phyloP scores from a whole-genome alignment of 1,139 yeast genomes.

The Saccharomyces hybrid region DNA sequence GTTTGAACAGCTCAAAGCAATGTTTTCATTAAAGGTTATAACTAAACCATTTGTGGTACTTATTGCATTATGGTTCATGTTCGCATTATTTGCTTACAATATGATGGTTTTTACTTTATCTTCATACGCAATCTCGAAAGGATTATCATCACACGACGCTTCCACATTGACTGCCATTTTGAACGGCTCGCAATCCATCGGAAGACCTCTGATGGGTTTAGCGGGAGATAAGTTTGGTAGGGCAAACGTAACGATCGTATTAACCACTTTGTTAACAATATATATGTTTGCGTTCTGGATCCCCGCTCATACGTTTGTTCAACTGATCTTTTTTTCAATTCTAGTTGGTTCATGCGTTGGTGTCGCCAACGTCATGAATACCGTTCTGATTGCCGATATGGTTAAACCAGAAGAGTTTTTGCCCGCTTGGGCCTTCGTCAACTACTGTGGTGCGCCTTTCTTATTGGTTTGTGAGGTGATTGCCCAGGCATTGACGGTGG shows the following conservation, averaged over 20 bases:
- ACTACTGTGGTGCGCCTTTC: slow-evolving; percentile 41
- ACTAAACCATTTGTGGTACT: slow-evolving; percentile 18
- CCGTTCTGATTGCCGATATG: slow-evolving; percentile 53
- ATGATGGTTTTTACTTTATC: slow-evolving; percentile 55
- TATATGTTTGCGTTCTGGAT: slow-evolving; percentile 38
- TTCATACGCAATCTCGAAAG: slow-evolving; percentile 54
- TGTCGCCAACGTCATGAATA: slow-evolving; percentile 56
- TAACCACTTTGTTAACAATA: slow-evolving; percentile 25
- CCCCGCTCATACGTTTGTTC: slow-evolving; percentile 43
- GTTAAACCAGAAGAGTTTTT: slow-evolving; percentile 43
- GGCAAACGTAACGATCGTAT: slow-evolving; percentile 40
- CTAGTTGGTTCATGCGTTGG: slow-evolving; percentile 53
- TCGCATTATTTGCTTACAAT: slow-evolving; percentile 51
- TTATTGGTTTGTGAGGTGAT: slow-evolving; percentile 46
- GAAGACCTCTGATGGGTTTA: slow-evolving; percentile 58
- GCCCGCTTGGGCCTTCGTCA: slow-evolving; percentile 55
- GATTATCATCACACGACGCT: slow-evolving; percentile 49
- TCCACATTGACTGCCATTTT: slow-evolving; percentile 54
- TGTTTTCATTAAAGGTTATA: slow-evolving; percentile 12
- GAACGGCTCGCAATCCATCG: slow-evolving; percentile 57
- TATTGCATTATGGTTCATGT: slow-evolving; percentile 49
- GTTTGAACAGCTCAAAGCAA: slow-evolving; percentile 7
- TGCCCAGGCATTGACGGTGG: slow-evolving; percentile 42
- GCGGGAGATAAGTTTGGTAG: slow-evolving; percentile 55
- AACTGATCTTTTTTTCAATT: slow-evolving; percentile 47